Conservation (phyloP, 1,284 basidiomycete genomes). For the Rhodotorula sp. region DNA sequence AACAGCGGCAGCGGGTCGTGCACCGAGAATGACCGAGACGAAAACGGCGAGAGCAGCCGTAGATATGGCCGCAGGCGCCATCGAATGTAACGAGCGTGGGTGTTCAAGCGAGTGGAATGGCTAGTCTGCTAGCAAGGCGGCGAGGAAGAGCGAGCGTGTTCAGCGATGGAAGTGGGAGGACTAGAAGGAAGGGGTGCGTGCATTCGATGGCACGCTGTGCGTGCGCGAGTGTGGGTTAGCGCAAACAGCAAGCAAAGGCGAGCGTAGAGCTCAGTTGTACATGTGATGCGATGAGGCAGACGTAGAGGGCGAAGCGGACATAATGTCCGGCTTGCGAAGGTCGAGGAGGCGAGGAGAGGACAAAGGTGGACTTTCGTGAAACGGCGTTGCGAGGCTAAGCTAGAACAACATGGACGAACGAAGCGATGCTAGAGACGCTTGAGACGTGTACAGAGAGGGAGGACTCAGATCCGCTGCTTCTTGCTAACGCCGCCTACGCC, state of each 20-base stretch:
- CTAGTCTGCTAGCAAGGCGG: not conserved
- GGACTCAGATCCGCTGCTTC: conserved; percentile 20
- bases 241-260: not conserved
- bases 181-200: not conserved
- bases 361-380: no score
- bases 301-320: not conserved
- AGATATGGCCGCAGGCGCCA: not conserved
- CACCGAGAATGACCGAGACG: not conserved
- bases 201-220: not conserved
- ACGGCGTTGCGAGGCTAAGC: no score
- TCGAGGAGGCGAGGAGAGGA: no score
- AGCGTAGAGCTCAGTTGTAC: not conserved
- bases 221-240: no score
- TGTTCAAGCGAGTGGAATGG: not conserved
- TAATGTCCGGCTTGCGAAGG: not conserved
- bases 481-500: conserved; percentile 16
- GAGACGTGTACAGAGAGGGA: no score
- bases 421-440: not conserved
- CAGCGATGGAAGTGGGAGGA: not conserved
- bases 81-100: not conserved
- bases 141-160: not conserved
- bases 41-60: not conserved
- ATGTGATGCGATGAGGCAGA: not conserved
- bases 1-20: not conserved
- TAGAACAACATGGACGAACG: not conserved